Evolutionary conservation across 2,329 filamentous ascomycete genomes (phyloP), one percentile per base, ranked within the genome.

Genomic region (Arachnomyces sp.): DNA sequence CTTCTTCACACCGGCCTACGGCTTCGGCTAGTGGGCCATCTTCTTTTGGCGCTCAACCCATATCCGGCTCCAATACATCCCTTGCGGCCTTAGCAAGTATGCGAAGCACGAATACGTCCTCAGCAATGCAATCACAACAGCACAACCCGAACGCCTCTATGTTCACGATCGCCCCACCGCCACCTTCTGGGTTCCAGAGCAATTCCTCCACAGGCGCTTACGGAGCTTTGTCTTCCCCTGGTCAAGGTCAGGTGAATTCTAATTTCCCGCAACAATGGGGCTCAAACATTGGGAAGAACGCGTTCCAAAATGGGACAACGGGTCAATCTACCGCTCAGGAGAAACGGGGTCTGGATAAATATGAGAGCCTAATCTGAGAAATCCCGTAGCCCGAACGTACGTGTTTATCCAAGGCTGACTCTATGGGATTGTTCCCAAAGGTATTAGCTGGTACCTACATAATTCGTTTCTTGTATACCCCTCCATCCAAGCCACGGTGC

Each of bases 301-400:
- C 16, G 11, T 18, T 8, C 39, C 47, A 44, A 28, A 51, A 47
- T 20, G 50, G 50, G 16, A 50, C 49, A 39, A 41, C 40, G 12
- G 39, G 47, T n/a, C 49, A 55, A 36, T 45, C 52, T 13, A 44
- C 49, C 31, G 43, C 43, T 20, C 48, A 54, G 39, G 60, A 51
- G 45, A 64, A 57, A 46, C 55, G 57, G 40, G 73, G 72, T 2
- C 52, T 77, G 43, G 73, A 76, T 55, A 73, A 71, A 44, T 77
- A 71, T 52, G 71, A 76, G 49, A 77, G 73, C 55, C 61, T 77
- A 46, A 52, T 77, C 43, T 77, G 49, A 59, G 20, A 8, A n/a
- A 30, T 8, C 28, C 8, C 28, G 8, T 8, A 30, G n/a, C n/a
- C n/a, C 28, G n/a, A 30, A 30, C 28, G 8, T 30, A 8, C 8